Percentiles rank a stretch among this genome's conserved stretches.
Evolutionary conservation across 2,329 filamentous ascomycete genomes (phyloP).

Genomic region (Stachybotrys chartarum): DNA sequence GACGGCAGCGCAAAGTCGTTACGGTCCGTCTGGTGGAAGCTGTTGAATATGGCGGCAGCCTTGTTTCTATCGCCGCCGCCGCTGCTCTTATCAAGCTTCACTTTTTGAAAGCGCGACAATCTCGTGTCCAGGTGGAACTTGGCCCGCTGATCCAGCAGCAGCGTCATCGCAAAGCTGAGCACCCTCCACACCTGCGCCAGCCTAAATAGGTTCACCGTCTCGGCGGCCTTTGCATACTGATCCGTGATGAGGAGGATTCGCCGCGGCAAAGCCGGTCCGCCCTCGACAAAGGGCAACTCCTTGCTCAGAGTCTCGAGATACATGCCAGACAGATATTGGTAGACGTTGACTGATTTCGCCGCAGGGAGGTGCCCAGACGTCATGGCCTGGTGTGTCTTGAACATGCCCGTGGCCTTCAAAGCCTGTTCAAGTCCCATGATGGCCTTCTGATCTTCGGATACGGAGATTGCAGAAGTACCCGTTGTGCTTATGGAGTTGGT

Average conservation of each 20-base stretch:
- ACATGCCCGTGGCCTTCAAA: slow-evolving; percentile 49
- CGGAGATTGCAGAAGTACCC: slow-evolving; percentile 34
- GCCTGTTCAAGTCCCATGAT: slow-evolving; percentile 50
- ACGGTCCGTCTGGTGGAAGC: slow-evolving; percentile 6
- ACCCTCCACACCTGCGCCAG: slow-evolving; percentile 60
- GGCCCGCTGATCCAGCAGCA: slow-evolving; percentile 47
- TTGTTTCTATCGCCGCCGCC: slow-evolving; percentile 17
- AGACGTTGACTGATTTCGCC: slow-evolving; percentile 40
- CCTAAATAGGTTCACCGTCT: slow-evolving; percentile 48
- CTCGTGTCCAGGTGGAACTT: slow-evolving; percentile 50
- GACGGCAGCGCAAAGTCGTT: slow-evolving; percentile 30
- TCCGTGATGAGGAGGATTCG: slow-evolving; percentile 46
- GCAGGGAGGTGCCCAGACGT: slow-evolving; percentile 51
- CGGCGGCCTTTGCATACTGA: slow-evolving; percentile 50
- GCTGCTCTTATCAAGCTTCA: slow-evolving; percentile 20
- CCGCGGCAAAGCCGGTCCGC: slow-evolving; percentile 31
- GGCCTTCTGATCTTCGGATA: slow-evolving; percentile 26
- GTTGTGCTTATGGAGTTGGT: slow-evolving; percentile 44
- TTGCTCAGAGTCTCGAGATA: slow-evolving; percentile 49
- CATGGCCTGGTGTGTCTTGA: slow-evolving; percentile 56
- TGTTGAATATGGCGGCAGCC: slow-evolving; percentile 14
- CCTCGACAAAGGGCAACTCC: slow-evolving; percentile 35
- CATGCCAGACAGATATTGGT: slow-evolving; percentile 47
- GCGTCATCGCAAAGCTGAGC: slow-evolving; percentile 46
- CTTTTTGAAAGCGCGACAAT: slow-evolving; percentile 29